Evolutionary conservation across 352 stramenopile genomes (phyloP).

Genomic region (Phytophthora podocarpi): DNA sequence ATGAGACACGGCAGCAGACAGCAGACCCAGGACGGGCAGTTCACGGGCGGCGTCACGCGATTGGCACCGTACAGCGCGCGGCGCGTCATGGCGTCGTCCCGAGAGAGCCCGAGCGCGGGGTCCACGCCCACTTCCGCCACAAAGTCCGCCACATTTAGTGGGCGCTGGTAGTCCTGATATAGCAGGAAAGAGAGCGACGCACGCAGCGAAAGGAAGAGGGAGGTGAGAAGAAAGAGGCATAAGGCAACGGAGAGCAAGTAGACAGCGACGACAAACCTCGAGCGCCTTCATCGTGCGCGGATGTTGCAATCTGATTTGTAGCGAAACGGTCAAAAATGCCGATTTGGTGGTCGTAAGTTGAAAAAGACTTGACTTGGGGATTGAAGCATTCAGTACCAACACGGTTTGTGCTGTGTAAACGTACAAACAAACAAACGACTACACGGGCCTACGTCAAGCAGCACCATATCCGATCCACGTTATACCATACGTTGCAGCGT

Average conservation of each 20-base stretch:
- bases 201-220: not conserved
- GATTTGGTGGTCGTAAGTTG: not conserved
- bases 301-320: conserved; percentile 22
- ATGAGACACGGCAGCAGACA: conserved; percentile 94
- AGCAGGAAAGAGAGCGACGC: not conserved
- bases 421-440: too few species aligned
- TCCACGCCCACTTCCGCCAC: conserved; percentile 68
- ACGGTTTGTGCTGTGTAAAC: too few species aligned
- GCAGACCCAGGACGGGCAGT: conserved; percentile 95
- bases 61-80: conserved; percentile 86
- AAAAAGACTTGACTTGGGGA: too few species aligned
- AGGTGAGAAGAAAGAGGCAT: not conserved
- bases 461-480: too few species aligned
- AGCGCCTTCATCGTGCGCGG: conserved; percentile 19
- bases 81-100: conserved; percentile 75
- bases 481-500: too few species aligned
- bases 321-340: not conserved
- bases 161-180: conserved; percentile 49
- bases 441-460: too few species aligned
- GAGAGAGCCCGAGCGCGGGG: conserved; percentile 57
- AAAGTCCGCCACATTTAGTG: conserved; percentile 57
- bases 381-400: too few species aligned
- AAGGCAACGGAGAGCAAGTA: not conserved
- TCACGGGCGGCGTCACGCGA: conserved; percentile 87
- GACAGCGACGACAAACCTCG: conserved; percentile 8